Evolutionary conservation across 306 rosid genomes (phyloP).

Genomic region (Abrus pulchellus): DNA sequence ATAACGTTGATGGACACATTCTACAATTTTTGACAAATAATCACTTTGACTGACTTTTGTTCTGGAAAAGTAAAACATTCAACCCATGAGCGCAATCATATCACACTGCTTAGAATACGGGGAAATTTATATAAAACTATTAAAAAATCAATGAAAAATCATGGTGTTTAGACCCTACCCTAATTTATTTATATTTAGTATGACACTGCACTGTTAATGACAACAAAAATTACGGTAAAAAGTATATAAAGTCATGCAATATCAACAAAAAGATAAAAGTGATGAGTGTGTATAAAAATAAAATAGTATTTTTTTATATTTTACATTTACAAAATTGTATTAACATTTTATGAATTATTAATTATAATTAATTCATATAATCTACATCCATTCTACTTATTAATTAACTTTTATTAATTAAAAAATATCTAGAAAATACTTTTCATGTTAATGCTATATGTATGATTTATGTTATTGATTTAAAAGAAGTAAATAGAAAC

Average conservation of each 20-base stretch:
- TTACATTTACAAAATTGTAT: neutral
- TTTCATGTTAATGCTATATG: neutral
- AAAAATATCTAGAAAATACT: neutral
- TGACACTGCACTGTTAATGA: conserved; percentile 11
- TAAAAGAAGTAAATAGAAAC: neutral
- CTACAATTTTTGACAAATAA: conserved; percentile 62
- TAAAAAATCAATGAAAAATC: conserved; percentile 4
- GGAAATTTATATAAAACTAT: conserved; percentile 27
- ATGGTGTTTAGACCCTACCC: conserved; percentile 47
- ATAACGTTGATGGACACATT: conserved; percentile 53
- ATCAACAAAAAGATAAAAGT: neutral
- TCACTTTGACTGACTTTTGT: conserved; percentile 66
- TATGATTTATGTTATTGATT: neutral
- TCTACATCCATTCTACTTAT: neutral
- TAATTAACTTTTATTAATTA: conserved; percentile 9
- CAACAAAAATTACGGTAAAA: conserved; percentile 45
- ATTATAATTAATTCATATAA: neutral
- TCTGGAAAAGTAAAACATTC: conserved; percentile 56
- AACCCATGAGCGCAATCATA: conserved; percentile 62
- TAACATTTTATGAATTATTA: neutral
- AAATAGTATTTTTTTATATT: neutral
- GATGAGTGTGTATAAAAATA: neutral
- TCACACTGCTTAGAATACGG: conserved; percentile 50
- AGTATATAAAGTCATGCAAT: conserved; percentile 25
- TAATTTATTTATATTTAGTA: conserved; percentile 3